Conservation (phyloP, 2,329 filamentous ascomycete species). For the Neofusicoccum kwambonambiense region DNA sequence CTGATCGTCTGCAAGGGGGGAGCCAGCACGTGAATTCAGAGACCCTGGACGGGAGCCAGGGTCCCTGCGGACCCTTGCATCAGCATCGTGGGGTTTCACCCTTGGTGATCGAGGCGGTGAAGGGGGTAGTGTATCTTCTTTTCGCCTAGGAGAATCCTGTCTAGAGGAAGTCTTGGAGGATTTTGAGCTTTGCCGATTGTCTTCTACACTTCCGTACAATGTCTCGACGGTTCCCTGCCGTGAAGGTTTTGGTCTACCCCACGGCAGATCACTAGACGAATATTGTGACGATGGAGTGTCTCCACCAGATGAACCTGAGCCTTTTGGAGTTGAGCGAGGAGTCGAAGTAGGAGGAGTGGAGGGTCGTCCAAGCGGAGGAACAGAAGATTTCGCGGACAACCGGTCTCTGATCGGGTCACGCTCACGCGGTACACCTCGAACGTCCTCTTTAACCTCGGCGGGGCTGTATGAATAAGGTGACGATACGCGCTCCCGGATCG, state of each 20-base stretch:
- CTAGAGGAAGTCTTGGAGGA: conserved; percentile 18
- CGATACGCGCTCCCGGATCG: background rate
- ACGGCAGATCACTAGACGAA: conserved; percentile 9
- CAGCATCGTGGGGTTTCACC: conserved; percentile 26
- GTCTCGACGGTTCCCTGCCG: conserved; percentile 14
- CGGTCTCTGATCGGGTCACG: conserved; percentile 1
- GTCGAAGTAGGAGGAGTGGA: conserved; percentile 2
- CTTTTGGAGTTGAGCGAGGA: background rate
- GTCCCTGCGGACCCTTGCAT: conserved; percentile 27
- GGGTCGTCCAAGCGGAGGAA: background rate
- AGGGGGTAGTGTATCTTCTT: conserved; percentile 12
- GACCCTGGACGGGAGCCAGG: conserved; percentile 21
- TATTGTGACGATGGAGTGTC: conserved; percentile 4
- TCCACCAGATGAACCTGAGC: background rate
- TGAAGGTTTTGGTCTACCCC: conserved; percentile 2
- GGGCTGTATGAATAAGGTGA: conserved; percentile 11
- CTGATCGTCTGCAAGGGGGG: conserved; percentile 3
- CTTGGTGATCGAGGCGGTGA: conserved; percentile 32
- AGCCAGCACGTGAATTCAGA: conserved; percentile 21
- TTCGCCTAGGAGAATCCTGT: conserved; percentile 30
- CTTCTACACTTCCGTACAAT: conserved; percentile 14
- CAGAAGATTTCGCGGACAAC: background rate
- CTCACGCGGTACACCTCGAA: conserved; percentile 1
- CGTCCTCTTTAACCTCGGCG: background rate
- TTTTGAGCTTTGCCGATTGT: background rate